Base-by-base conservation (phyloP, 1,284 basidiomycete species). In the Bondarzewia mesenterica region DNA sequence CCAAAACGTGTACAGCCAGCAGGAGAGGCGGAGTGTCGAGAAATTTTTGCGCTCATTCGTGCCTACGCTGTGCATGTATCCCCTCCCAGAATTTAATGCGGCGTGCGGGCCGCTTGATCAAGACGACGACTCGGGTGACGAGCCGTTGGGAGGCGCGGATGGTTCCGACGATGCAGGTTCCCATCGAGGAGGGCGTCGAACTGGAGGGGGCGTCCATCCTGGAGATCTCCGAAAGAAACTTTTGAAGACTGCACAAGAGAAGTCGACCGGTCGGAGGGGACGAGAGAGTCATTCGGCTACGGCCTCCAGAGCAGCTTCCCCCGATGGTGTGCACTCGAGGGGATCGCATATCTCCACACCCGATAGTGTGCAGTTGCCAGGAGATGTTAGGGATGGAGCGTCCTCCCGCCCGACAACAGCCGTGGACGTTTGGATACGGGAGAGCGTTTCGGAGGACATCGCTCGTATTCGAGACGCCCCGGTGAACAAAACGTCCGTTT, bases 31-130 rank as follows among this genome's bases (percentile, higher is more conserved):
- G 48, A 75, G 79, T 42, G 83, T 97, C 48, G 94, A 97, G 64
- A 74, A 76, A 41, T 93, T 95, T 69, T 70, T 99, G 42, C 81
- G 89, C 26, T 71, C 81, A 16, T 94, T 99, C 64, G 74, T 98
- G 42, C 92, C 93, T 2, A 68, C 83, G 37, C 73, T 98, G 36
- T 91, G 87, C 71, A 83, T 83, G 73, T 78, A 84, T 58, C 76
- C 86, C 35, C 73, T 77, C 22, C 77, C 80, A 15, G 90, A 92
- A 57, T 89, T 93, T 62, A 87, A 90, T 58, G 75, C 77, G 15
- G 80, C 79, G 5, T 89, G 81, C 57, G 80, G 76, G 5, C 77
- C 82, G 16, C 65, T 77, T 44, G 75, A 80, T 32, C 63, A 74
- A 42, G 82, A 78, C 29, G 78, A 80, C 25, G 74, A 73, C 41